A percentile compares a stretch with the other conserved stretches of the same genome.
These are phyloP conservation scores for Imleria badia DNA, from an alignment of 768 basidiomycete species.

Conservation along the genomic window DNA sequence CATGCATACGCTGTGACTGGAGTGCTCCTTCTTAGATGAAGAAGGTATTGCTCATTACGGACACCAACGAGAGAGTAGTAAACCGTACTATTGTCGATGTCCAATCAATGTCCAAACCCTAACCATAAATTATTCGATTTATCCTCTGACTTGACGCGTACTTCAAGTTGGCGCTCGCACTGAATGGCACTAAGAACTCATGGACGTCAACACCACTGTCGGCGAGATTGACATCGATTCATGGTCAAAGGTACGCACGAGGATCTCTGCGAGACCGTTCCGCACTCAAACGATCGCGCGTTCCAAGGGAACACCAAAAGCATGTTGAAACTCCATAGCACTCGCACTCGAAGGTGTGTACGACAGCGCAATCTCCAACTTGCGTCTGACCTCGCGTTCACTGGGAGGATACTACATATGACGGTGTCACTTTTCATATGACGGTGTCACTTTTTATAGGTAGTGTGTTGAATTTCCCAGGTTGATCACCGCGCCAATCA, in stretches of 20 bases:
- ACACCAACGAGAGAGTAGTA: not conserved
- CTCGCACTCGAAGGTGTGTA: conserved; percentile 85
- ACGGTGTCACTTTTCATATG: too few species aligned
- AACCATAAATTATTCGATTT: conserved; percentile 16
- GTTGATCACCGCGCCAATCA: not conserved
- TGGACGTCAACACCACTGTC: conserved; percentile 86
- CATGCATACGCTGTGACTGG: conserved; percentile 21
- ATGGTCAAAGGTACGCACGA: conserved; percentile 74
- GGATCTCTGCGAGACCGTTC: not conserved
- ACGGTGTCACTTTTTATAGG: conserved; percentile 94
- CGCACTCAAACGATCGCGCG: not conserved
- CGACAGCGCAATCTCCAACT: conserved; percentile 1
- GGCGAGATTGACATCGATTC: conserved; percentile 89
- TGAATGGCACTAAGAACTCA: conserved; percentile 88
- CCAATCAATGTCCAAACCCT: conserved; percentile 17
- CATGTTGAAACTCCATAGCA: conserved; percentile 88
- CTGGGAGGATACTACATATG: conserved; percentile 83
- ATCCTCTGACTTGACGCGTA: not conserved
- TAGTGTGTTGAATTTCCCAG: conserved; percentile 28
- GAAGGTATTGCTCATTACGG: not conserved
- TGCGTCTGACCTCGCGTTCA: conserved; percentile 6
- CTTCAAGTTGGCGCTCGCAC: not conserved
- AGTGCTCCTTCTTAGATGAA: conserved; percentile 16
- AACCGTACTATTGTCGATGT: not conserved
- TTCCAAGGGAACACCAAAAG: conserved; percentile 83